Evolutionary conservation across 225 moss, liverwort and hornwort species (phyloP).

Genomic region (Straminergon stramineum): DNA sequence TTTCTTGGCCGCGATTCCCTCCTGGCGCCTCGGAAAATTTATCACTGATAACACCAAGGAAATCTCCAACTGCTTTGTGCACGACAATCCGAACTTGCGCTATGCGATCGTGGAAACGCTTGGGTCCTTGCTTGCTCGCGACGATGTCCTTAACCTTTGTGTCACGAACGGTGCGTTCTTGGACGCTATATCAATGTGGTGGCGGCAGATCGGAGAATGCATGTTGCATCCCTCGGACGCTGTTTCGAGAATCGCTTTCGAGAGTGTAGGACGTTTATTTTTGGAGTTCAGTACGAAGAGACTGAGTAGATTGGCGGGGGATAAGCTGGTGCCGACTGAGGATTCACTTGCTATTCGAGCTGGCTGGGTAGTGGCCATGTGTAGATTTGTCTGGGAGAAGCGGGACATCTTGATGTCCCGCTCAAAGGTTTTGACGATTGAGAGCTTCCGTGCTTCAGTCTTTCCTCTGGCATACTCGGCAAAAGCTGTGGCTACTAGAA

Average conservation of each 20-base stretch:
- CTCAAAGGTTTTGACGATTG: constrained; percentile 67
- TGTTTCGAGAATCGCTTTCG: constrained; percentile 77
- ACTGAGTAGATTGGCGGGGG: constrained; percentile 87
- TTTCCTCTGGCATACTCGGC: constrained; percentile 82
- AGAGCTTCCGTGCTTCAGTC: constrained; percentile 81
- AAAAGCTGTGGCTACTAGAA: constrained; percentile 85
- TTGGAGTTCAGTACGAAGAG: constrained; percentile 86
- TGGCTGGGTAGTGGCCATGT: constrained; percentile 82
- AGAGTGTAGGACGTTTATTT: constrained; percentile 79
- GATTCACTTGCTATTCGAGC: constrained; percentile 88
- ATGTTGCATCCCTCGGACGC: constrained; percentile 90
- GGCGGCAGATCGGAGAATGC: constrained; percentile 80
- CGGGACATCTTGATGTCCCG: constrained; percentile 84
- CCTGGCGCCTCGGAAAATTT: constrained; percentile 85
- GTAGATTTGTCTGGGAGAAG: constrained; percentile 90
- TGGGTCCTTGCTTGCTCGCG: constrained; percentile 79
- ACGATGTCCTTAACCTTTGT: constrained; percentile 84
- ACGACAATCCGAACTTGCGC: constrained; percentile 70
- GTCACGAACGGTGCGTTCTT: constrained; percentile 70
- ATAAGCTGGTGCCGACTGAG: constrained; percentile 88
- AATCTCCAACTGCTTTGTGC: constrained; percentile 70
- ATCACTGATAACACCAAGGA: constrained; percentile 80
- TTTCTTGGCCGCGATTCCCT: constrained; percentile 78
- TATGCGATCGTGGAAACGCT: constrained; percentile 95
- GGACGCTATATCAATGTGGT: constrained; percentile 78